Percentiles rank a stretch among this genome's conserved stretches.
Conservation (phyloP, 1,284 basidiomycete genomes). For the Ganoderma sinense region DNA sequence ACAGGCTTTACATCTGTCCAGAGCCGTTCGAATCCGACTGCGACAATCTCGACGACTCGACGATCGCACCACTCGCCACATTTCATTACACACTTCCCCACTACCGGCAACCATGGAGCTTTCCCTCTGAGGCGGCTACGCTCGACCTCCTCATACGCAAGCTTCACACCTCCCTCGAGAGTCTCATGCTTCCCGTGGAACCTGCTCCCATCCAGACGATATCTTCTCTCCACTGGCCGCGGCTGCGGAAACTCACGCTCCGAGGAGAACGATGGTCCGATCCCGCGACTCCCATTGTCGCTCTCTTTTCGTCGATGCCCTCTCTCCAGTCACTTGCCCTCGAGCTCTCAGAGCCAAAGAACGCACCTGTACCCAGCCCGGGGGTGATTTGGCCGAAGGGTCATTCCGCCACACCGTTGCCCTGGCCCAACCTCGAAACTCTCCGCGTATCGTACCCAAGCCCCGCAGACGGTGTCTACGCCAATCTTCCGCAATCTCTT, state of each 20-base stretch:
- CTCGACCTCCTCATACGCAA: background rate
- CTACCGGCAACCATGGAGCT: no score
- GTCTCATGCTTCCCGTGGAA: background rate
- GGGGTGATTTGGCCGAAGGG: background rate
- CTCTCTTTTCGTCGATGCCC: conserved; percentile 4
- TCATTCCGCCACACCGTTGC: background rate
- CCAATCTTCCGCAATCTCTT: background rate
- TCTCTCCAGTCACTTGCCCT: background rate
- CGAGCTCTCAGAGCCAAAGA: background rate
- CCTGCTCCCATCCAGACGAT: background rate
- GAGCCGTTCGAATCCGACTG: no score
- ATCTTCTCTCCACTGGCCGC: background rate
- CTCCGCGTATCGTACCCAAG: background rate
- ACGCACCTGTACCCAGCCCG: no score
- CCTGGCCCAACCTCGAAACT: background rate
- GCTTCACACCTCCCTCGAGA: background rate
- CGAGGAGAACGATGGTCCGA: background rate
- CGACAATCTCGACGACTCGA: no score
- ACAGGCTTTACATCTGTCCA: background rate
- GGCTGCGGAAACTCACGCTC: background rate
- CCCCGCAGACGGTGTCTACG: background rate
- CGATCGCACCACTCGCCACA: no score
- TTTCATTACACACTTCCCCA: no score
- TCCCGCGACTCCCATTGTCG: background rate
- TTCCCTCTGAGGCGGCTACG: background rate